Evolutionary conservation across 2,329 filamentous ascomycete species (phyloP), one percentile per base, ranked within the genome.

Genomic region (Rhexocercosporidium sp.): DNA sequence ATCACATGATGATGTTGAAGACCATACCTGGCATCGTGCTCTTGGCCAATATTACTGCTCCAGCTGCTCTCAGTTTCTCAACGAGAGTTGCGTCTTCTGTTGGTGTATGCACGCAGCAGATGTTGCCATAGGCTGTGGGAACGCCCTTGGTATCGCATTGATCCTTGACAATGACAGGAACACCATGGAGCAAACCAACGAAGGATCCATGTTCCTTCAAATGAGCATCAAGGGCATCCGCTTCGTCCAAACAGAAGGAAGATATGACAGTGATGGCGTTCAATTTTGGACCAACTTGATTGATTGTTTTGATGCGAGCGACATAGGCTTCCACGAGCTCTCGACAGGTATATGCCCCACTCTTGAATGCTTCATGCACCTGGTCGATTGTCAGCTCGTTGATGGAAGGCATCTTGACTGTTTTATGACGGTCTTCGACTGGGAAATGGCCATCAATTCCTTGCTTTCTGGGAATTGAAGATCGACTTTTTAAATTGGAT

Each of bases 131-230:
- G 3, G 68, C 67, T 25, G 70, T 88, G 83, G 87, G 86, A 69
- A 81, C 71, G 71, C 88, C 86, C 1, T 77, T 75, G 0, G 86
- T 88, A 34, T 84, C 86, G 64, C 88, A 88, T 72, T 86, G 86
- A 74, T 87, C 84, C 76, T 89, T 88, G 77, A 88, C 82, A 22
- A 88, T 76, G 49, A 88, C 83, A 0, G 86, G 86, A 5, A 88
- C 80, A 2, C 86, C 86, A 75, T 88, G 85, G 0, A 88, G 78
- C 3, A 84, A 44, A 4, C 75, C 73, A 20, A 63, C 29, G 34
- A 71, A 71, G 4, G 57, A 31, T 20, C 66, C 64, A 47, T 69
- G 53, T 16, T 64, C 47, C 27, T 62, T 60, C 11, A 64, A 61
- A 46, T 69, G 31, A 9, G 22, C 20, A 56, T 69, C 68, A 7